phyloP scores from a whole-genome alignment of 768 basidiomycete genomes.

The Artomyces pyxidatus region DNA sequence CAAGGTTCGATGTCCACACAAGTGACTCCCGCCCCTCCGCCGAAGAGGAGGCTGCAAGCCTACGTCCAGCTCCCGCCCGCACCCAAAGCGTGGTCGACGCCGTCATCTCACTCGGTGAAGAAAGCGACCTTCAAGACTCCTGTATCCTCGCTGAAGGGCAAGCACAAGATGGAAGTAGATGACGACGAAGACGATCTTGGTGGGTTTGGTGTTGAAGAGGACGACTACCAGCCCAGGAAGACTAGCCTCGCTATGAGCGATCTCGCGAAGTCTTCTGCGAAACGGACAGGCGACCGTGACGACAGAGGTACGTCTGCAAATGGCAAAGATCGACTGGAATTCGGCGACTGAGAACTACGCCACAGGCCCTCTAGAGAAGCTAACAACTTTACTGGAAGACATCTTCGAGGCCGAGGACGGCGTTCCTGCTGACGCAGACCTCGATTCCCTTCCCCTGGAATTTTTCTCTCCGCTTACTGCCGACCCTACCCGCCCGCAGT shows the following conservation, averaged over 20 bases:
- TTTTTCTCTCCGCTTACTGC: conserved; percentile 57
- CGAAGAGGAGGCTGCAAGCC: conserved; percentile 18
- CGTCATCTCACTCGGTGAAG: conserved; percentile 14
- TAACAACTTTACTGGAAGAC: conserved; percentile 71
- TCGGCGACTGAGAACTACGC: neutral
- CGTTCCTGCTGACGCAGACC: conserved; percentile 47
- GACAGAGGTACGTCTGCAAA: conserved; percentile 46
- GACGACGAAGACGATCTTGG: conserved; percentile 17
- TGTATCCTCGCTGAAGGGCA: conserved; percentile 7
- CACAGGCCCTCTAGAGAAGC: conserved; percentile 64
- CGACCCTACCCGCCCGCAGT: conserved; percentile 51
- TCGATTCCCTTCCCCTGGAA: conserved; percentile 44
- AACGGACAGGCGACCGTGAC: conserved; percentile 67
- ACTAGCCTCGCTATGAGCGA: conserved; percentile 21
- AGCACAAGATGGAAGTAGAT: conserved; percentile 2
- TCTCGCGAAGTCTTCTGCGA: conserved; percentile 40
- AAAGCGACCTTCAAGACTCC: conserved; percentile 3
- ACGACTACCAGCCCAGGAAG: conserved; percentile 30
- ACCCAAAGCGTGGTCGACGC: conserved; percentile 17
- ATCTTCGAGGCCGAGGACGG: conserved; percentile 78
- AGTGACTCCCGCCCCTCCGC: conserved; percentile 9
- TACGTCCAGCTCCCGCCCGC: conserved; percentile 24
- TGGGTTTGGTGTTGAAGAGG: conserved; percentile 32
- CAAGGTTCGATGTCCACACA: conserved; percentile 6
- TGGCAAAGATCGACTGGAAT: too few species aligned